phyloP scores from a whole-genome alignment of 2,329 filamentous ascomycete species.

The Fusarium sp. region DNA sequence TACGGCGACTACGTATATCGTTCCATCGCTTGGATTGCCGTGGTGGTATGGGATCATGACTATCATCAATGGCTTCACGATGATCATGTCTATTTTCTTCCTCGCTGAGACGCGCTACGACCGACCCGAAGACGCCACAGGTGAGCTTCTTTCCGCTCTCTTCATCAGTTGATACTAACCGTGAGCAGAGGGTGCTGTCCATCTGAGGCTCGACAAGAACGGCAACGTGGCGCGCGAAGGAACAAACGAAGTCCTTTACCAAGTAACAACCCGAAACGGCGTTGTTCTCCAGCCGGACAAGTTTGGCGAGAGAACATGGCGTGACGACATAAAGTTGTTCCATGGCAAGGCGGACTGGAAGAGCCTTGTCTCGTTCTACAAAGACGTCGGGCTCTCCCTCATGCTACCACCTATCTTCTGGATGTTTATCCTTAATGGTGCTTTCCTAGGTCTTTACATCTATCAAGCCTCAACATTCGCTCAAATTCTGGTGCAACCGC shows the following conservation, averaged over 20 bases:
- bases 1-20: neutral
- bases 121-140: slow-evolving; percentile 4
- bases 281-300: neutral
- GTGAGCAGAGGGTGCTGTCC: neutral
- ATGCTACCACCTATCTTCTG: neutral
- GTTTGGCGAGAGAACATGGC: slow-evolving; percentile 1
- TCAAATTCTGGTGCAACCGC: neutral
- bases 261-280: slow-evolving; percentile 10
- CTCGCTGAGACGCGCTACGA: neutral
- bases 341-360: neutral
- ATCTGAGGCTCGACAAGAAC: neutral
- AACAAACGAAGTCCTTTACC: neutral
- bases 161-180: fast-evolving
- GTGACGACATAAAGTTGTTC: neutral
- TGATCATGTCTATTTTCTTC: neutral
- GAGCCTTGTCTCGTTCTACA: neutral
- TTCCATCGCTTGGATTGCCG: neutral
- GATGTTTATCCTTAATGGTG: slow-evolving; percentile 12
- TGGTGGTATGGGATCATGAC: slow-evolving; percentile 22
- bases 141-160: fast-evolving
- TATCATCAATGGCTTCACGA: neutral
- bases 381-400: neutral
- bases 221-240: neutral
- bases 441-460: slow-evolving; percentile 10
- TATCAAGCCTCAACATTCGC: slow-evolving; percentile 8